phyloP scores from a whole-genome alignment of 495 filamentous ascomycete genomes.

The Neurospora sp. region DNA sequence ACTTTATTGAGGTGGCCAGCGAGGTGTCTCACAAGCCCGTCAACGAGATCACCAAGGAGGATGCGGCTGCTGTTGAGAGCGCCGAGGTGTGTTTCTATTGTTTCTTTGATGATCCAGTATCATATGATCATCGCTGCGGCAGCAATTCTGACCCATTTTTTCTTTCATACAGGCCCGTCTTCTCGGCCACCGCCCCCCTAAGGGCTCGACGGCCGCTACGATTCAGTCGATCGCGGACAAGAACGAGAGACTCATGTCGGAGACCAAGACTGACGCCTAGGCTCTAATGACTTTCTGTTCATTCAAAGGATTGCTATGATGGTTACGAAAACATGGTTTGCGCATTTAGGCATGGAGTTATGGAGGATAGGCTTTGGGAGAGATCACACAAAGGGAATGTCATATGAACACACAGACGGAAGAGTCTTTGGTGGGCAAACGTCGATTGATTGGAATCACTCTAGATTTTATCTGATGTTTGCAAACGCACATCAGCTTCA shows the following conservation, averaged over 20 bases:
- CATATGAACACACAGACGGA: neutral
- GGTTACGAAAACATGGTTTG: neutral
- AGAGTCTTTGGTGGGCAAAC: neutral
- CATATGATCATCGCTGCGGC: neutral
- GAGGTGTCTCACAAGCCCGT: conserved; percentile 22
- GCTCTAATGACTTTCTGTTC: no score
- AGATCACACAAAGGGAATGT: neutral
- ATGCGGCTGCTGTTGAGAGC: conserved; percentile 19
- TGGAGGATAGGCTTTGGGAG: neutral
- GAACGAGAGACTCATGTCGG: conserved; percentile 5
- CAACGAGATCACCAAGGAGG: conserved; percentile 18
- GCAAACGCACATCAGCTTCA: neutral
- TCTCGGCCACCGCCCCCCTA: conserved; percentile 14
- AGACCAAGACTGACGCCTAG: neutral
- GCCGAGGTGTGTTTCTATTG: conserved; percentile 16
- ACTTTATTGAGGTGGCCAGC: conserved; percentile 19
- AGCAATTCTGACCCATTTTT: neutral
- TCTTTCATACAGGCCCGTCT: conserved; percentile 11
- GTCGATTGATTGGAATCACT: neutral
- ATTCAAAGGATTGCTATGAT: neutral
- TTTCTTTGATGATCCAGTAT: neutral
- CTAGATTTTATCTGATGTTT: neutral
- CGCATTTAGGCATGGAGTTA: neutral
- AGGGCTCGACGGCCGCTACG: conserved; percentile 18
- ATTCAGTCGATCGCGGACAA: conserved; percentile 24